Percentiles rank a stretch among this genome's conserved stretches.
These are phyloP conservation scores for Clavispora fructus DNA, from an alignment of 805 yeast genomes.

Conservation along the genomic window DNA sequence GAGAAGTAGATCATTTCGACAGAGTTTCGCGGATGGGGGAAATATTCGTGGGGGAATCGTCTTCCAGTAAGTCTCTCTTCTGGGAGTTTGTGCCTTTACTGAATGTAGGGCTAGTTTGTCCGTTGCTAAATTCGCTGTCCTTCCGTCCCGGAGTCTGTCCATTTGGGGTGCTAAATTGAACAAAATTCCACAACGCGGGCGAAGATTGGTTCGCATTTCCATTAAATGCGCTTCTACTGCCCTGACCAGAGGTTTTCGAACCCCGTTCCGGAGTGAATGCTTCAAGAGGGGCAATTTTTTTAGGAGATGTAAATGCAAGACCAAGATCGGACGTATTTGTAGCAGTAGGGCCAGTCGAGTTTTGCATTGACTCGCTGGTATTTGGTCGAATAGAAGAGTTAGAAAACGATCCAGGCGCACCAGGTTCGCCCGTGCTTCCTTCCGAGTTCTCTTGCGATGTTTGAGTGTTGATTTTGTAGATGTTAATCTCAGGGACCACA, in stretches of 20 bases:
- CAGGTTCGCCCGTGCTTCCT: slow-evolving; percentile 22
- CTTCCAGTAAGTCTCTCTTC: neutral
- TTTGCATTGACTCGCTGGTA: slow-evolving; percentile 14
- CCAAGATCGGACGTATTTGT: slow-evolving; percentile 29
- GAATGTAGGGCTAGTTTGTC: slow-evolving; percentile 37
- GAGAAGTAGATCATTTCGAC: neutral
- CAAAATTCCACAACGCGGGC: slow-evolving; percentile 92
- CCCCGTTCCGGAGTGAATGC: slow-evolving; percentile 44
- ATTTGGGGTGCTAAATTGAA: slow-evolving; percentile 59
- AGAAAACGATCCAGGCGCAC: slow-evolving; percentile 4
- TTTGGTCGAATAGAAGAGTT: slow-evolving; percentile 10
- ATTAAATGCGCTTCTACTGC: slow-evolving; percentile 17
- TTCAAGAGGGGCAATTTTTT: slow-evolving; percentile 37
- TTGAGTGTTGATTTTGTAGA: slow-evolving; percentile 6
- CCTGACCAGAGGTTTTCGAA: slow-evolving; percentile 19
- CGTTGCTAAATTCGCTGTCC: slow-evolving; percentile 33
- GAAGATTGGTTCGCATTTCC: slow-evolving; percentile 53
- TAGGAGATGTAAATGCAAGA: slow-evolving; percentile 38
- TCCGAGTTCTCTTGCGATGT: slow-evolving; percentile 6
- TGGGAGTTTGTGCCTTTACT: slow-evolving; percentile 16
- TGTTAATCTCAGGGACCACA: neutral
- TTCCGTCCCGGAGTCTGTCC: slow-evolving; percentile 40
- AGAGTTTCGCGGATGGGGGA: neutral
- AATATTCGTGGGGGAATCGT: neutral
- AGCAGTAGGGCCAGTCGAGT: slow-evolving; percentile 20